Base-by-base conservation (phyloP, 2,329 filamentous ascomycete species). In the Penicillium freii region DNA sequence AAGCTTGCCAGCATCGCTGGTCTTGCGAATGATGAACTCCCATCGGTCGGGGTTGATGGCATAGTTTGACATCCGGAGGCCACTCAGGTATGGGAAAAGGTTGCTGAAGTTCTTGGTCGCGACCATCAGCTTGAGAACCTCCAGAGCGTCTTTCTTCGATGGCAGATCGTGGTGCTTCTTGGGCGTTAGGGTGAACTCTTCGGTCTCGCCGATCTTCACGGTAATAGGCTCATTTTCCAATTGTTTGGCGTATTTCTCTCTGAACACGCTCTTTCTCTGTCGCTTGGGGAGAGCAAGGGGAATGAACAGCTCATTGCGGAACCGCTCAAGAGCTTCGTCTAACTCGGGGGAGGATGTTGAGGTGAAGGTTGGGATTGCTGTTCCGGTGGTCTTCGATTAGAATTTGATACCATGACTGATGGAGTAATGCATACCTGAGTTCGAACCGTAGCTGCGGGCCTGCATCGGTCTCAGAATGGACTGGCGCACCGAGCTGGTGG, bases 281-380 rank as follows among this genome's bases (percentile, higher is more conserved):
- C 69, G 69, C 6, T 65, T 57, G 36, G 67, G 64, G 5, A 80
- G 71, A 38, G 71, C 71, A 48, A 69, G 70, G 29, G 77, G 78
- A 33, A 78, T 74, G 65, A 80, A 79, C 49, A 79, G 68, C 40
- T 75, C 71, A 59, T 78, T 64, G 61, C 77, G 77, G 66, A 76
- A 78, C 57, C 68, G 69, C 29, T 69, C 62, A 33, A 80, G 71
- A 48, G 74, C 66, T 43, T 72, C 62, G 61, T 78, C 72, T 55
- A 79, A 68, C 63, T 78, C 73, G 48, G 72, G 61, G 29, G 75
- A 76, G 17, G 71, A 69, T 48, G 75, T 75, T 15, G 71, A 69
- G 31, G 64, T 62, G 63, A 79, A 79, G 5, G 66, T 68, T 11
- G 77, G 77, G 39, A 79, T 69, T 34, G 66, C 70, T 75, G 52